phyloP scores from a whole-genome alignment of 306 rosid species.

The Mimosa bimucronata region DNA sequence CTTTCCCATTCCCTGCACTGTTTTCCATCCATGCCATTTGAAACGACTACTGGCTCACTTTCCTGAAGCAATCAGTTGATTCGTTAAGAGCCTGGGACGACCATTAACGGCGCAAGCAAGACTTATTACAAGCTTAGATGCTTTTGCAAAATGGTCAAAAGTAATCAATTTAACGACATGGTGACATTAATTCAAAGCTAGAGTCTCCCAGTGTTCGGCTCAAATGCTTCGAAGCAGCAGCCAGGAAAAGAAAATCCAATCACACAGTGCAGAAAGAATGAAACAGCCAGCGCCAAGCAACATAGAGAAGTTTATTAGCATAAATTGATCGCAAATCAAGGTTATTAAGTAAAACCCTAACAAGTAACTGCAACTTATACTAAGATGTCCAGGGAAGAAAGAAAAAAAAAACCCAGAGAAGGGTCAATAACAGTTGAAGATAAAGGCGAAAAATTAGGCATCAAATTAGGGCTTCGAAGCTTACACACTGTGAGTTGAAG shows the following conservation, averaged over 20 bases:
- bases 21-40: slow-evolving; percentile 74
- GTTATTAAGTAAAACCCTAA: slow-evolving; percentile 21
- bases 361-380: background rate
- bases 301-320: background rate
- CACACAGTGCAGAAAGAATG: background rate
- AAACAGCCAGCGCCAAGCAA: slow-evolving; percentile 6
- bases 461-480: slow-evolving; percentile 45
- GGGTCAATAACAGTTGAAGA: background rate
- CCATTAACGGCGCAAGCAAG: background rate
- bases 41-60: slow-evolving; percentile 35
- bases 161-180: background rate
- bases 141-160: background rate
- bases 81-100: background rate
- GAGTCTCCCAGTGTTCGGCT: background rate
- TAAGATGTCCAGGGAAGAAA: background rate
- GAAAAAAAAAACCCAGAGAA: background rate
- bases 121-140: background rate
- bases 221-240: background rate
- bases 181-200: background rate
- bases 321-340: slow-evolving; percentile 24
- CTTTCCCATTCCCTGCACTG: slow-evolving; percentile 57
- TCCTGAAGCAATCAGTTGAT: slow-evolving; percentile 27
- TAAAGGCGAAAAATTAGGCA: background rate
- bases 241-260: slow-evolving; percentile 5
- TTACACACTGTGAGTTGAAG: slow-evolving; percentile 29